A percentile compares a stretch with the other conserved stretches of the same genome.
phyloP scores from a whole-genome alignment of 1,139 yeast species.

The Lodderomyces parapsilosis region DNA sequence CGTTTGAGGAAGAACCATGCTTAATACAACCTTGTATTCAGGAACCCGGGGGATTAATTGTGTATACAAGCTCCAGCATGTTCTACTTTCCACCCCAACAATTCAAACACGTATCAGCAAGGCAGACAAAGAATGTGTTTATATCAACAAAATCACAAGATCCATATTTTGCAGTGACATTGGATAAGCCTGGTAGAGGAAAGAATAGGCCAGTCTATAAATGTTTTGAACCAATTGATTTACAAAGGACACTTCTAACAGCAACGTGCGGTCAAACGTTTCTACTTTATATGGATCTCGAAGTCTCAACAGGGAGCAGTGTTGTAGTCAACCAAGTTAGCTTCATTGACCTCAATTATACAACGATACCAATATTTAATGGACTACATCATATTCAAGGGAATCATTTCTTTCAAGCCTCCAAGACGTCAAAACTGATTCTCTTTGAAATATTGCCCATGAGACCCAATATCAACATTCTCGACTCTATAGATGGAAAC shows the following conservation, averaged over 20 bases:
- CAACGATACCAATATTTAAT: slow-evolving; percentile 28
- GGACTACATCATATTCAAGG: slow-evolving; percentile 28
- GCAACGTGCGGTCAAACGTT: slow-evolving; percentile 33
- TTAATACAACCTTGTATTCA: slow-evolving; percentile 22
- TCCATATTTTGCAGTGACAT: not conserved
- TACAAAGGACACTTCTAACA: slow-evolving; percentile 25
- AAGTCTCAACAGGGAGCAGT: slow-evolving; percentile 3
- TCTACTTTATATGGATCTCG: slow-evolving; percentile 24
- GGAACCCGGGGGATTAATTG: slow-evolving; percentile 30
- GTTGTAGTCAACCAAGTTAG: slow-evolving; percentile 21
- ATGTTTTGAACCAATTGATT: slow-evolving; percentile 24
- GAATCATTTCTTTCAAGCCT: slow-evolving; percentile 32
- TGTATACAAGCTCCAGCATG: slow-evolving; percentile 26
- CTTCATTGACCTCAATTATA: slow-evolving; percentile 29
- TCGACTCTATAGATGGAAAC: slow-evolving; percentile 20
- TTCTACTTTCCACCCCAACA: slow-evolving; percentile 32
- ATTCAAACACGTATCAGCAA: slow-evolving; percentile 15
- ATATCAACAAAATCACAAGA: slow-evolving; percentile 1
- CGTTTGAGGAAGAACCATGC: slow-evolving; percentile 35
- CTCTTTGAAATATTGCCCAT: slow-evolving; percentile 28
- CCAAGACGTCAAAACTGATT: slow-evolving; percentile 33
- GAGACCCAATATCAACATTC: slow-evolving; percentile 23
- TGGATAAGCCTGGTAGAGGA: slow-evolving; percentile 5
- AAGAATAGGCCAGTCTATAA: slow-evolving; percentile 5
- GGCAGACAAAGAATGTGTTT: slow-evolving; percentile 6